phyloP scores from a whole-genome alignment of 805 yeast species.

The Candida mattraensis region DNA sequence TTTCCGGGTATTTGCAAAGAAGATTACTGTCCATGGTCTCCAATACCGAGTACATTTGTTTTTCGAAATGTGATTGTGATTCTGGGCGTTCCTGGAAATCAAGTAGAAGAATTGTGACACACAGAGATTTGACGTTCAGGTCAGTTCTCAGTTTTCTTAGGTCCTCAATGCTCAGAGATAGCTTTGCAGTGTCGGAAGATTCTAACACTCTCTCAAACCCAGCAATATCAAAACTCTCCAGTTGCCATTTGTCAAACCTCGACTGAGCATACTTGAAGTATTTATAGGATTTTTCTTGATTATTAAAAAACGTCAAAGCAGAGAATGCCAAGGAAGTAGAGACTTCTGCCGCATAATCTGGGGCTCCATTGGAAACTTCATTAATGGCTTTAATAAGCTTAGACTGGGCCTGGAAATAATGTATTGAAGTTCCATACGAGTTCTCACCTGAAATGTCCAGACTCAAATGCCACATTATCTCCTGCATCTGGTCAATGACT shows the following conservation, averaged over 20 bases:
- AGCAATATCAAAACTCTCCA: conserved; percentile 32
- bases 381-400: conserved; percentile 25
- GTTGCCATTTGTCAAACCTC: conserved; percentile 34
- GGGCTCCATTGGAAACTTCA: conserved; percentile 13
- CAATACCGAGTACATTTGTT: conserved; percentile 20
- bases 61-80: conserved; percentile 14
- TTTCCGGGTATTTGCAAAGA: conserved; percentile 28
- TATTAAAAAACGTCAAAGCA: conserved; percentile 24
- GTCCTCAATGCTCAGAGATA: conserved; percentile 16
- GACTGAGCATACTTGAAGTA: conserved; percentile 30
- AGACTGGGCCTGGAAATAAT: conserved; percentile 27
- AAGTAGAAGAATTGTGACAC: conserved; percentile 29
- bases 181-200: neutral
- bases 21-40: conserved; percentile 19
- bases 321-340: conserved; percentile 33
- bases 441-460: conserved; percentile 31
- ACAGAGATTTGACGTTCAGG: conserved; percentile 28
- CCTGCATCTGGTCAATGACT: conserved; percentile 26
- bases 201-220: conserved; percentile 29
- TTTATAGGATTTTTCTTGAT: conserved; percentile 24
- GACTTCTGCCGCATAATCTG: conserved; percentile 22
- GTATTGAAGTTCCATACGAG: conserved; percentile 20
- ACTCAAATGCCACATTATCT: conserved; percentile 32
- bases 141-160: conserved; percentile 26
- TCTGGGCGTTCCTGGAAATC: conserved; percentile 12